Conservation (phyloP, 1,139 yeast genomes). For the Hyphopichia buzzinii region DNA sequence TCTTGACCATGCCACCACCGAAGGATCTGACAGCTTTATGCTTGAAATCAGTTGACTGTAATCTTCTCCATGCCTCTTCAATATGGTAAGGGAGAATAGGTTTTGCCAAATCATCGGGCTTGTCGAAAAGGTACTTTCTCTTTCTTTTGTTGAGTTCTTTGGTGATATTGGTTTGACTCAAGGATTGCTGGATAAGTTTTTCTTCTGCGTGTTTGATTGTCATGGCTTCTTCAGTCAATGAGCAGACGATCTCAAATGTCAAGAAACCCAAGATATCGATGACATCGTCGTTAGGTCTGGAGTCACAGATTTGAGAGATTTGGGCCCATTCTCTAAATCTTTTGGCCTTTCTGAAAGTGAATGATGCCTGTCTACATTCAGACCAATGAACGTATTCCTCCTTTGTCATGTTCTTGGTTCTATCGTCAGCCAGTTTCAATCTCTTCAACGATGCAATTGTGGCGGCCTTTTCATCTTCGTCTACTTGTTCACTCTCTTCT, state of each 20-base stretch:
- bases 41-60: constrained; percentile 62
- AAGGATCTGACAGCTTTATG: constrained; percentile 70
- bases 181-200: constrained; percentile 29
- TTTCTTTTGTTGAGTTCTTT: constrained; percentile 30
- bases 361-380: constrained; percentile 96
- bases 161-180: constrained; percentile 19
- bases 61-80: constrained; percentile 86
- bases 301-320: constrained; percentile 76
- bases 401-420: constrained; percentile 90
- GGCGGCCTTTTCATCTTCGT: constrained; percentile 88
- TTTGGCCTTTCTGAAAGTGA: constrained; percentile 89
- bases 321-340: constrained; percentile 97
- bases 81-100: constrained; percentile 84
- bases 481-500: constrained; percentile 76
- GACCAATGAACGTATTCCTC: constrained; percentile 99
- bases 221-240: constrained; percentile 88
- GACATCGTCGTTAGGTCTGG: constrained; percentile 94
- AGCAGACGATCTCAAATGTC: constrained; percentile 95
- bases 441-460: constrained; percentile 83
- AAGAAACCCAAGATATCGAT: constrained; percentile 92
- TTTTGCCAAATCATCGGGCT: constrained; percentile 82
- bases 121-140: constrained; percentile 76
- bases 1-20: constrained; percentile 64
- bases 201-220: constrained; percentile 74
- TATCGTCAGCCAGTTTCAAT: constrained; percentile 87